Evolutionary conservation across 257 asterid genomes (phyloP).

Genomic region (Solanum peruvianum): DNA sequence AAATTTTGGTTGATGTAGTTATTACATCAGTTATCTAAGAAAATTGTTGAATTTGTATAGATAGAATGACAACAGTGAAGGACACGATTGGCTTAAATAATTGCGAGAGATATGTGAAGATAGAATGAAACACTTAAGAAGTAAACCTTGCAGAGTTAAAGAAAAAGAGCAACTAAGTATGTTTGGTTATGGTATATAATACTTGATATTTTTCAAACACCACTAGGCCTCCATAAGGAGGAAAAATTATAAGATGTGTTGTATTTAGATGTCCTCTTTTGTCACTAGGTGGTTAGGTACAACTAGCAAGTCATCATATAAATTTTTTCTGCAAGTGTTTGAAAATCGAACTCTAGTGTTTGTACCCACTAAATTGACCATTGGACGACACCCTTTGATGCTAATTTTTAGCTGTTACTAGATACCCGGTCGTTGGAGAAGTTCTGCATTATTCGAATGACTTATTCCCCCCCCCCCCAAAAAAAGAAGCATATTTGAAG

Average conservation of each 20-base stretch:
- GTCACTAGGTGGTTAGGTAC: not conserved
- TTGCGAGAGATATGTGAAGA: not conserved
- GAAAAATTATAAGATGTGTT: not conserved
- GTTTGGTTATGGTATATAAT: not conserved
- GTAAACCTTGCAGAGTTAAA: not conserved
- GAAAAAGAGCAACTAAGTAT: not conserved
- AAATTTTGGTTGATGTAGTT: not conserved
- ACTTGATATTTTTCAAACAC: not conserved
- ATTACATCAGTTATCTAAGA: not conserved
- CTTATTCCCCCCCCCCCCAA: not conserved
- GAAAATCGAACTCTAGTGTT: not conserved
- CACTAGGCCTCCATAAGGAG: not conserved
- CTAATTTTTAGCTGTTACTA: not conserved
- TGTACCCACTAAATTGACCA: not conserved
- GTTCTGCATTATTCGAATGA: not conserved
- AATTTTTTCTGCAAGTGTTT: not conserved
- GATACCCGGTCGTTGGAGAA: not conserved
- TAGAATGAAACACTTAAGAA: not conserved
- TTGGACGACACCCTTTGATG: not conserved
- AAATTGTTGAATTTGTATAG: not conserved
- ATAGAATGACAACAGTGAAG: too few relatives aligned
- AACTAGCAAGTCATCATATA: not conserved
- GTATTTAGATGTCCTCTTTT: not conserved
- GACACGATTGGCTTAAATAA: not conserved
- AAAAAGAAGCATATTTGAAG: not conserved